A percentile compares a stretch with the other conserved stretches of the same genome.
These are phyloP conservation scores for Cryphonectria carpinicola DNA, from an alignment of 2,329 filamentous ascomycete genomes.

Conservation along the genomic window DNA sequence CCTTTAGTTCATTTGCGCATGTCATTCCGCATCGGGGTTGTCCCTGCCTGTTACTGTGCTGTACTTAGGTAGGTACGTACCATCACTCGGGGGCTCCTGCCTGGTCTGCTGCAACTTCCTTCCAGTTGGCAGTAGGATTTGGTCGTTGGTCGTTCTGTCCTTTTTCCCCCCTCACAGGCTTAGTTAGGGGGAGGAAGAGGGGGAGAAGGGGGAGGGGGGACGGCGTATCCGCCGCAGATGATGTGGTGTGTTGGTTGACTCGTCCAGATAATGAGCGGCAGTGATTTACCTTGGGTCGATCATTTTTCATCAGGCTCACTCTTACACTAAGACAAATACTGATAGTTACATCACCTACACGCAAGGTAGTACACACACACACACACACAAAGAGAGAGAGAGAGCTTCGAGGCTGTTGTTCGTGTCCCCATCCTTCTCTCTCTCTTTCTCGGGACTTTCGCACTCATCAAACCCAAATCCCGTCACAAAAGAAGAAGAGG, in stretches of 20 bases:
- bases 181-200: background rate
- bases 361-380: background rate
- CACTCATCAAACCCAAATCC: background rate
- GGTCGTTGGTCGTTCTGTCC: background rate
- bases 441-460: background rate
- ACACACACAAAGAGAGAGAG: too few species aligned
- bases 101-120: background rate
- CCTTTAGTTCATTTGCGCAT: background rate
- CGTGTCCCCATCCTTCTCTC: background rate
- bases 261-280: background rate
- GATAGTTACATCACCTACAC: too few species aligned
- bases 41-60: background rate
- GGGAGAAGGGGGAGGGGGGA: too few species aligned
- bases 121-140: background rate
- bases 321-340: too few species aligned
- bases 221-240: background rate
- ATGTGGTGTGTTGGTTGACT: background rate
- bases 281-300: background rate
- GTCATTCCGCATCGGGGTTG: conserved; percentile 1
- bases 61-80: background rate
- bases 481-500: background rate
- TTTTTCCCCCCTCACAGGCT: background rate
- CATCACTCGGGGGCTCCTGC: background rate
- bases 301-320: background rate
- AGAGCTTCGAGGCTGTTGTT: background rate